Percentiles rank a stretch among this genome's conserved stretches.
Evolutionary conservation across 495 filamentous ascomycete genomes (phyloP).

Genomic region (Penicillium psychrofluorescens): DNA sequence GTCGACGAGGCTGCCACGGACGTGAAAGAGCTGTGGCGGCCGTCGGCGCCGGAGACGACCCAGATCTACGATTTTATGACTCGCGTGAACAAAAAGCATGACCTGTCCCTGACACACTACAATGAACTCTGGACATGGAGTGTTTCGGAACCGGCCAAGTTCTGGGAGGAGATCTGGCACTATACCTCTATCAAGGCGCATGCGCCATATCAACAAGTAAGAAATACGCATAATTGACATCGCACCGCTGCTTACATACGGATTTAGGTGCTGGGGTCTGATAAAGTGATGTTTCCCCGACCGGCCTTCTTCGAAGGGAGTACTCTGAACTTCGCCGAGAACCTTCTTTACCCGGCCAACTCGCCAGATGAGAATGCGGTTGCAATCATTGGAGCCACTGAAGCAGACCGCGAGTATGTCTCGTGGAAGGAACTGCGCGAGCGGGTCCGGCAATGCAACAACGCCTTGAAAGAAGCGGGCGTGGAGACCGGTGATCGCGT

Average conservation of each 20-base stretch:
- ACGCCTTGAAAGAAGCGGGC: conserved; percentile 56
- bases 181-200: conserved; percentile 68
- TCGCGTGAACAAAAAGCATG: conserved; percentile 59
- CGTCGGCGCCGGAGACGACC: conserved; percentile 57
- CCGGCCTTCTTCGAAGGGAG: conserved; percentile 77
- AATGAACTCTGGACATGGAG: conserved; percentile 77
- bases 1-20: conserved; percentile 6
- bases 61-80: conserved; percentile 66
- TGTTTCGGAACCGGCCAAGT: conserved; percentile 60
- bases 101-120: conserved; percentile 55
- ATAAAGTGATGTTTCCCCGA: conserved; percentile 70
- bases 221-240: conserved; percentile 3
- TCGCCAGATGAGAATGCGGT: conserved; percentile 47
- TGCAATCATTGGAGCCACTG: conserved; percentile 70
- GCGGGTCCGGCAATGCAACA: conserved; percentile 64
- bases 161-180: conserved; percentile 85
- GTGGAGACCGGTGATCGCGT: conserved; percentile 64
- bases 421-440: conserved; percentile 80
- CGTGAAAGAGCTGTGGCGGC: conserved; percentile 59
- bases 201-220: conserved; percentile 52
- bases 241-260: too few relatives aligned
- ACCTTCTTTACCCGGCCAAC: conserved; percentile 69
- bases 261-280: conserved; percentile 58
- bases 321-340: conserved; percentile 84
- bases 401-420: conserved; percentile 56